Percentiles rank a stretch among this genome's conserved stretches.
Evolutionary conservation across 2,329 filamentous ascomycete species (phyloP).

Genomic region (Penicillium digitatum): DNA sequence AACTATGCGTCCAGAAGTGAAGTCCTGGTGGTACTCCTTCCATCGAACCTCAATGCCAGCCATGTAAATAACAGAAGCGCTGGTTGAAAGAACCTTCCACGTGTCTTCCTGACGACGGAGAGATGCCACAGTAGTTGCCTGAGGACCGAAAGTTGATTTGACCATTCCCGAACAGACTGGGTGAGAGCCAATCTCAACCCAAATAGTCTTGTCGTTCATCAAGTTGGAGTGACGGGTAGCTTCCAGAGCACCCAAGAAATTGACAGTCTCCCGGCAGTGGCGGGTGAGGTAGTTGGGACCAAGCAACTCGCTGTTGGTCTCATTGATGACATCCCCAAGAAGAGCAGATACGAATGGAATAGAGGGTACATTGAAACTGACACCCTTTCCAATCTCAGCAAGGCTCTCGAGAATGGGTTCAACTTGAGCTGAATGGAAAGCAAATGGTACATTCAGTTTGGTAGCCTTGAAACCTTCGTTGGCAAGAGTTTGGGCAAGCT

Average conservation of each 20-base stretch:
- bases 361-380: constrained; percentile 39
- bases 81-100: constrained; percentile 41
- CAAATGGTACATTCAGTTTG: constrained; percentile 44
- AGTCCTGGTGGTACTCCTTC: constrained; percentile 45
- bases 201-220: constrained; percentile 66
- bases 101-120: constrained; percentile 43
- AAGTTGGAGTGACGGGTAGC: constrained; percentile 39
- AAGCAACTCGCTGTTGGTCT: constrained; percentile 32
- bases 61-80: constrained; percentile 36
- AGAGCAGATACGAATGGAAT: constrained; percentile 48
- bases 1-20: constrained; percentile 29
- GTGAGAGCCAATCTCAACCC: constrained; percentile 61
- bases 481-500: constrained; percentile 33
- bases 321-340: constrained; percentile 41
- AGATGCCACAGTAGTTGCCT: constrained; percentile 48
- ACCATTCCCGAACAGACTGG: constrained; percentile 47
- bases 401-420: constrained; percentile 46
- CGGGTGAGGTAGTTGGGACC: constrained; percentile 40
- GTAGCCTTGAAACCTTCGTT: constrained; percentile 40
- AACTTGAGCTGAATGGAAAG: constrained; percentile 48
- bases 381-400: constrained; percentile 34
- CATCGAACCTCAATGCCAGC: constrained; percentile 40
- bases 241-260: constrained; percentile 44
- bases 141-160: constrained; percentile 57
- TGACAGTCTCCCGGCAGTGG: constrained; percentile 45